These are phyloP conservation scores for Eragrostis nindensis DNA, from an alignment of 176 grass and related monocot genomes.

Conservation along the genomic window DNA sequence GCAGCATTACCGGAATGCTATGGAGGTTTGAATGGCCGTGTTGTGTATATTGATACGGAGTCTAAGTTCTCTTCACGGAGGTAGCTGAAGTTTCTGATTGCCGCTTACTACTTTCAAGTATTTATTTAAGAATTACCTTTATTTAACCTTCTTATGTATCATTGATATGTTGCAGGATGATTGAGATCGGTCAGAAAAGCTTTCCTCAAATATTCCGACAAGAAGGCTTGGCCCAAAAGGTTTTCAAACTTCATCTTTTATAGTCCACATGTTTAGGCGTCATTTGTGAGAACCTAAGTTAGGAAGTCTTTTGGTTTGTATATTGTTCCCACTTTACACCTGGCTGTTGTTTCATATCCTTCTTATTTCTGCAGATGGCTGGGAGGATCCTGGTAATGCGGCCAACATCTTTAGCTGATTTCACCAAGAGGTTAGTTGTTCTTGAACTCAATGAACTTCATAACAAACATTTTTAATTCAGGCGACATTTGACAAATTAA, in stretches of 20 bases:
- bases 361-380: conserved; percentile 76
- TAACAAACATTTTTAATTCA: background rate
- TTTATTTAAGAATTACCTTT: conserved; percentile 16
- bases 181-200: conserved; percentile 86
- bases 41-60: conserved; percentile 92
- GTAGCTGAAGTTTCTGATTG: conserved; percentile 45
- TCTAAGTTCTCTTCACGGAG: conserved; percentile 92
- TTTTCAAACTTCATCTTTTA: conserved; percentile 28
- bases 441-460: conserved; percentile 5
- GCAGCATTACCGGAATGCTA: conserved; percentile 81
- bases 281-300: background rate
- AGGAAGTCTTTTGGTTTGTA: conserved; percentile 14
- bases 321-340: background rate
- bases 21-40: conserved; percentile 75
- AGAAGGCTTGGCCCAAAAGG: conserved; percentile 90
- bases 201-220: conserved; percentile 91
- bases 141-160: conserved; percentile 23
- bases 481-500: background rate
- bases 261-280: background rate
- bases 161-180: conserved; percentile 66
- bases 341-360: conserved; percentile 26
- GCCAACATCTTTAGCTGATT: conserved; percentile 80
- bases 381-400: conserved; percentile 81
- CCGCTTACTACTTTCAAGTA: background rate
- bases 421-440: conserved; percentile 72